Conservation (phyloP, 345 rosid genomes). For the Lenwebbia sp. region DNA sequence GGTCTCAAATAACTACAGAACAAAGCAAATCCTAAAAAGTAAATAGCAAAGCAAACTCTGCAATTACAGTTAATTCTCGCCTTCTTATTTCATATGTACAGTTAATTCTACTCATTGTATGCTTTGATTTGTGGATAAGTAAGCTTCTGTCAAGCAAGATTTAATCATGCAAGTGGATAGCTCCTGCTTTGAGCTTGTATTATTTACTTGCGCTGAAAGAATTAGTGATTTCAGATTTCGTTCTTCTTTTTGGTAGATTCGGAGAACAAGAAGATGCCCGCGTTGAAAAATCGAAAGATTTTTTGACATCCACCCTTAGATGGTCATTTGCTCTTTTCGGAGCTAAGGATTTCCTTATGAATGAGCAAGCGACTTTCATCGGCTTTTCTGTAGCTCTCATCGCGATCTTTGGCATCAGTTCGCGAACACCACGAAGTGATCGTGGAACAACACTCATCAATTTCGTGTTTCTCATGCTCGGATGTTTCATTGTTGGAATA, state of each 20-base stretch:
- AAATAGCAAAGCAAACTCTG: too few species aligned
- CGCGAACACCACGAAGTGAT: fast-evolving
- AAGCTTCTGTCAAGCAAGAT: background rate
- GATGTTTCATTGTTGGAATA: background rate
- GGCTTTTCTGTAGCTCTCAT: background rate
- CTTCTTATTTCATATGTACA: background rate
- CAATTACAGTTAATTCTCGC: background rate
- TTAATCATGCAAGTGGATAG: background rate
- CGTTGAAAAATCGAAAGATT: background rate
- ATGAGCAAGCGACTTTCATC: background rate
- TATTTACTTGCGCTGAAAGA: too few species aligned
- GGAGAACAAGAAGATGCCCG: background rate
- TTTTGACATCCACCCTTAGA: background rate
- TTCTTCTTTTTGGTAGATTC: background rate
- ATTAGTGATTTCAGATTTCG: background rate
- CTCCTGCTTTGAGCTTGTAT: background rate
- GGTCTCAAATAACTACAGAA: too few species aligned
- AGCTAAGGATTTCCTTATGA: background rate
- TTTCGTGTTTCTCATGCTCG: background rate
- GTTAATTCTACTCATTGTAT: background rate
- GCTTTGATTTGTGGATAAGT: background rate
- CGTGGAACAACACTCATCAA: background rate
- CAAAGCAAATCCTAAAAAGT: too few species aligned
- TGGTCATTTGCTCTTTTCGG: background rate
- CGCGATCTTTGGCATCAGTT: background rate